Conservation (phyloP, 2,329 filamentous ascomycete genomes). For the Sarocladiaceae sp. region DNA sequence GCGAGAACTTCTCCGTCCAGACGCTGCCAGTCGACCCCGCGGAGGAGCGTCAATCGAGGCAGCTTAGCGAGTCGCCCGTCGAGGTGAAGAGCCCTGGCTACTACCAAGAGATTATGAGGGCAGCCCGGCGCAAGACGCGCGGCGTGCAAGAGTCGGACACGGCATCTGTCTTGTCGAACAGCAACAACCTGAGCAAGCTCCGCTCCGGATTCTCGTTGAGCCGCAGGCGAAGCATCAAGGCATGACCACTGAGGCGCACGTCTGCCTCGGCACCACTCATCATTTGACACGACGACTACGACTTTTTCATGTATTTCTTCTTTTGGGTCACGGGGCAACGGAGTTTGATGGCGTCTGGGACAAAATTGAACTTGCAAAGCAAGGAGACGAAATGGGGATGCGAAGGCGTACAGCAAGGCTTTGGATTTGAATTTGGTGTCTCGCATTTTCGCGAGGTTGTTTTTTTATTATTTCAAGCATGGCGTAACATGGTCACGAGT, state of each 20-base stretch:
- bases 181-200: slow-evolving; percentile 9
- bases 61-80: background rate
- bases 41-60: slow-evolving; percentile 14
- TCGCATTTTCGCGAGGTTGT: slow-evolving; percentile 4
- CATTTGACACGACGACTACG: slow-evolving; percentile 3
- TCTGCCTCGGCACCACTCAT: background rate
- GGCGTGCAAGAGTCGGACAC: slow-evolving; percentile 14
- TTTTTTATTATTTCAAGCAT: no score
- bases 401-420: no score
- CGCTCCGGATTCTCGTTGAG: slow-evolving; percentile 26
- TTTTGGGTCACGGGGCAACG: slow-evolving; percentile 8
- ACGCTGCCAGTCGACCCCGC: slow-evolving; percentile 24
- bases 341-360: slow-evolving; percentile 11
- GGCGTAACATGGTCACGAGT: no score
- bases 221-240: slow-evolving; percentile 34
- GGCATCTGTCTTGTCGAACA: slow-evolving; percentile 16
- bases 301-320: background rate
- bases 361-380: background rate
- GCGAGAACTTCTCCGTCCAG: slow-evolving; percentile 24
- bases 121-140: slow-evolving; percentile 34
- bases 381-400: slow-evolving; percentile 5
- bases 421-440: background rate
- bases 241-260: slow-evolving; percentile 16
- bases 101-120: slow-evolving; percentile 41
- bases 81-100: slow-evolving; percentile 24